A percentile compares a stretch with the other conserved stretches of the same genome.
Evolutionary conservation across 2,329 filamentous ascomycete species (phyloP).

Genomic region (Metarhizium guizhouense): DNA sequence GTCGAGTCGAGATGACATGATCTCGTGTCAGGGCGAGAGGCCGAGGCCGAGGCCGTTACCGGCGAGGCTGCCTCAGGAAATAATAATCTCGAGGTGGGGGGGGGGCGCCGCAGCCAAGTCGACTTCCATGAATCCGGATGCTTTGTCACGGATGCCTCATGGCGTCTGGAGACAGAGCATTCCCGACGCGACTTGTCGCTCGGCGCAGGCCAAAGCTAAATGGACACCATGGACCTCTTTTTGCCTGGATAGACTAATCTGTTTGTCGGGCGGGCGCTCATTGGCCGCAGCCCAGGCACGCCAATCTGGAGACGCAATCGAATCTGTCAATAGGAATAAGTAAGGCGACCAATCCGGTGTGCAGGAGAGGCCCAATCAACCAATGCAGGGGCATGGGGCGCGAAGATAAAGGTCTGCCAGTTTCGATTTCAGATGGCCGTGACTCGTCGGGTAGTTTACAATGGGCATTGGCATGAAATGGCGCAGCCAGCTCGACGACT

Average conservation of each 20-base stretch:
- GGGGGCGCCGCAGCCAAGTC: no score
- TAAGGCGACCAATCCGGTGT: not conserved
- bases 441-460: not conserved
- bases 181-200: no score
- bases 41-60: not conserved
- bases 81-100: no score
- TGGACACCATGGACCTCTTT: no score
- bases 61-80: not conserved
- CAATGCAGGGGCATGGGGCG: not conserved
- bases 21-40: not conserved
- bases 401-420: not conserved
- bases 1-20: not conserved
- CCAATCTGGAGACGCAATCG: conserved; percentile 4
- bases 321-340: conserved; percentile 4
- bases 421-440: not conserved
- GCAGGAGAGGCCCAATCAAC: not conserved
- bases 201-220: no score
- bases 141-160: no score
- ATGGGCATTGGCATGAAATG: no score
- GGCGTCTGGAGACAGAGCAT: no score
- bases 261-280: not conserved
- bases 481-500: not conserved
- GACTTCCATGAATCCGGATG: not conserved
- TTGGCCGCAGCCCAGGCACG: not conserved
- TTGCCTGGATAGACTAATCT: not conserved